phyloP scores from a whole-genome alignment of 768 basidiomycete genomes.

The Polyporus arcularius region DNA sequence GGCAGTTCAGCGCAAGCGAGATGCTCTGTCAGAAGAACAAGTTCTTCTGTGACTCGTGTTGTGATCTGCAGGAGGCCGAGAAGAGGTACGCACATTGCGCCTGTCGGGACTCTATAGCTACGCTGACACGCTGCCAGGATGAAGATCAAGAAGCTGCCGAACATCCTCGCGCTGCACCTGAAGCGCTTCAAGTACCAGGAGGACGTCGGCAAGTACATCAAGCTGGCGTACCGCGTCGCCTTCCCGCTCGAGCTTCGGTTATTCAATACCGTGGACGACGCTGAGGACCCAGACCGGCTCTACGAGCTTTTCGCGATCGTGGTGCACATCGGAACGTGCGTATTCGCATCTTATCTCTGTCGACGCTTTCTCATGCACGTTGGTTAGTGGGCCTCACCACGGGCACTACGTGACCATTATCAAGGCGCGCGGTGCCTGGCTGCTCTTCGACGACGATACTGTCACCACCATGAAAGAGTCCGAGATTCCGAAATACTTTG shows the following conservation, averaged over 20 bases:
- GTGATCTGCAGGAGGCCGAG: constrained; percentile 96
- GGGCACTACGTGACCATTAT: constrained; percentile 98
- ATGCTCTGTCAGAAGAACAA: constrained; percentile 99
- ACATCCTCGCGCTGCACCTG: constrained; percentile 91
- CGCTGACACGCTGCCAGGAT: constrained; percentile 55
- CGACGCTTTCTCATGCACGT: background rate
- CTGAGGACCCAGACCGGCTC: constrained; percentile 86
- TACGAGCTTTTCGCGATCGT: constrained; percentile 97
- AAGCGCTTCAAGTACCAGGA: constrained; percentile 99
- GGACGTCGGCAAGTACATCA: constrained; percentile 86
- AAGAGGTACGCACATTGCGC: constrained; percentile 65
- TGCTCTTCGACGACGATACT: constrained; percentile 94
- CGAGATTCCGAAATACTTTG: constrained; percentile 93
- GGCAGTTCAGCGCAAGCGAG: constrained; percentile 96
- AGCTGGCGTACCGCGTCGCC: constrained; percentile 94
- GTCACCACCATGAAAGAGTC: constrained; percentile 85
- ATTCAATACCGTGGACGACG: constrained; percentile 96
- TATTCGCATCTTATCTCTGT: constrained; percentile 5
- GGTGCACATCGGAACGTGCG: constrained; percentile 96
- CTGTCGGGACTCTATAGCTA: background rate
- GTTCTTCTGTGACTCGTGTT: constrained; percentile 97
- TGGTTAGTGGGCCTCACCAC: constrained; percentile 88
- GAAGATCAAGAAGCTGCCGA: constrained; percentile 98
- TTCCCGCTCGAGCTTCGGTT: constrained; percentile 94
- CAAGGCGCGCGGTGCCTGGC: constrained; percentile 80